Evolutionary conservation across 2,329 filamentous ascomycete species (phyloP), one percentile per base, ranked within the genome.

Genomic region (Exophiala alcalophila): DNA sequence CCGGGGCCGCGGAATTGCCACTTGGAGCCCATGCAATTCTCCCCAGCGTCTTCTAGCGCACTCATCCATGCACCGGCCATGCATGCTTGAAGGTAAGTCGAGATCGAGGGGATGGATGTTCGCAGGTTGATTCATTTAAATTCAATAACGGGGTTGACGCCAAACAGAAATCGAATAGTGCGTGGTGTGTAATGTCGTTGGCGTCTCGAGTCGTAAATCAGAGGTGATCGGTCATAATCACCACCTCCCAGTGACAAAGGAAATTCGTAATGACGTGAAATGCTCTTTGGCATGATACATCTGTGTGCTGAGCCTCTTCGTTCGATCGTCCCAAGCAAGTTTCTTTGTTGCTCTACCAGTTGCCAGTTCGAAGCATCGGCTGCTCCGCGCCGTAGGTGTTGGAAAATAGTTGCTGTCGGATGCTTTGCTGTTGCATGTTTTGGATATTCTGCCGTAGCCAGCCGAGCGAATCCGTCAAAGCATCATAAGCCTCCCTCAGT

Each of bases 401-500:
- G 47, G 66, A 76, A 40, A 78, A 61, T 27, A 79, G 63, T 55
- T 79, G 76, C 33, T 78, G 73, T 42, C 76, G 68, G 33, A 79
- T 74, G 31, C 66, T 73, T 65, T 52, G 37, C 25, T 49, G 50
- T 15, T 49, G 41, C 12, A 32, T 40, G 5, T 36, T 18, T 29
- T 39, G 45, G 31, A 24, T 33, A 10, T 59, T 59, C 24, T 72
- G 68, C 40, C 76, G 81, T 72, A 89, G 86, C 86, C 89, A 95
- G 28, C 84, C 85, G 19, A 94, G 72, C 50, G 81, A 83, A 25
- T 74, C 73, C 11, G 80, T 76, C 65, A 97, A 78, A 59, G 89
- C 84, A 40, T 83, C 78, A 49, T 95, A 80, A 24, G 90, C 92
- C 29, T 81, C 77, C 49, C 83, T 80, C 65, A 98, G 76, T 58